Evolutionary conservation across 2,329 filamentous ascomycete genomes (phyloP), one percentile per base, ranked within the genome.

Genomic region (Colletotrichum lini): DNA sequence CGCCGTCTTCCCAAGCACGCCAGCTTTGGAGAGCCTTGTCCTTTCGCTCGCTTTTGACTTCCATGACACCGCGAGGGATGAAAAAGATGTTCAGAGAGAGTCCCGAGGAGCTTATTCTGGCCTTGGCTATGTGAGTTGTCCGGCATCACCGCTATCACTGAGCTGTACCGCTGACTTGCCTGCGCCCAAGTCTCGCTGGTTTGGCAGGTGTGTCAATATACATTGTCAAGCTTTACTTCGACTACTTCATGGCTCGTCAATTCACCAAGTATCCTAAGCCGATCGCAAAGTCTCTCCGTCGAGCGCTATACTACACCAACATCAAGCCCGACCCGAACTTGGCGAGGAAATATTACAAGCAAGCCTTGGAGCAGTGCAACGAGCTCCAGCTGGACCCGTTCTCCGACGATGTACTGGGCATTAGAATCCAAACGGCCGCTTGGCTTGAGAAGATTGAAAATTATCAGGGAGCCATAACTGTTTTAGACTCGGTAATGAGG

Each of bases 381-480:
- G 91, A 94, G 77, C 78, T 93, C 61, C 90, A 91, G 0, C 89
- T 99, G 84, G 94, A 98, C 78, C 94, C 94, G 0, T 97, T 95
- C 79, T 95, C 93, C 4, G 93, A 98, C 76, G 95, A 98, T 79
- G 92, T 98, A 44, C 87, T 98, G 75, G 96, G 96, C 10, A 91
- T 98, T 63, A 94, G 95, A 78, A 91, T 98, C 61, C 91, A 95
- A 79, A 86, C 97, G 10, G 91, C 94, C 1, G 87, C 88, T 12
- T 91, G 97, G 86, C 87, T 98, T 73, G 94, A 98, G 81, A 92
- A 92, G 77, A 89, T 94, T 18, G 87, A 91, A 42, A 89, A 92
- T 76, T 91, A 91, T 77, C 86, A 89, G 26, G 89, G 91, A 68
- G 91, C 95, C 0, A 91, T 94, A 68, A 89, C 94, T 60, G 90